A percentile compares a stretch with the other conserved stretches of the same genome.
phyloP scores from a whole-genome alignment of 1,284 basidiomycete genomes.

The Irpex lacteus region DNA sequence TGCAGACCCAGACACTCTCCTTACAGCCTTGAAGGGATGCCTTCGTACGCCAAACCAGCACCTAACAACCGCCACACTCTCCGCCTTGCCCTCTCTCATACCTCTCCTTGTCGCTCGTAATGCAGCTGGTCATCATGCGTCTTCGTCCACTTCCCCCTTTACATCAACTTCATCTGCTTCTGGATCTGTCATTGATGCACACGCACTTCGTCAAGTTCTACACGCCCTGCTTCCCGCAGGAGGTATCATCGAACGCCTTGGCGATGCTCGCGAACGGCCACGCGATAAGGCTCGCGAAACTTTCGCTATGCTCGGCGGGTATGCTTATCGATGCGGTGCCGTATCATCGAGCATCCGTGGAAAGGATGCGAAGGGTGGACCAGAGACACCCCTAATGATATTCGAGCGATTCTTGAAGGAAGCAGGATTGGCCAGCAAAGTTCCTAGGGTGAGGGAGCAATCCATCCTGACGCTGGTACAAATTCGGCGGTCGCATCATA shows the following conservation, averaged over 20 bases:
- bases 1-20: constrained; percentile 63
- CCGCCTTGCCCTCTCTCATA: constrained; percentile 60
- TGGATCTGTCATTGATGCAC: constrained; percentile 46
- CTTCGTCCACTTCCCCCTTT: constrained; percentile 43
- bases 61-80: constrained; percentile 70
- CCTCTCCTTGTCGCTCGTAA: constrained; percentile 51
- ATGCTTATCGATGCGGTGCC: constrained; percentile 59
- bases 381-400: constrained; percentile 70
- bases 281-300: constrained; percentile 76
- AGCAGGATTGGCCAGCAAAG: constrained; percentile 71
- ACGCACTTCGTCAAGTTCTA: constrained; percentile 58
- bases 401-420: constrained; percentile 81
- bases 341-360: constrained; percentile 37
- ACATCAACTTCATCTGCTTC: constrained; percentile 46
- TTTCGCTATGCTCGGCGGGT: constrained; percentile 66
- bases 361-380: constrained; percentile 57
- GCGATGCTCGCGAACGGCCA: constrained; percentile 71
- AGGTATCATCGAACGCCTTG: constrained; percentile 79
- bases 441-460: constrained; percentile 82
- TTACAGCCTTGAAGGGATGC: constrained; percentile 68
- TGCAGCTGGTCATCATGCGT: constrained; percentile 19
- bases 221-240: constrained; percentile 66
- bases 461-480: constrained; percentile 65
- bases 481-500: constrained; percentile 61
- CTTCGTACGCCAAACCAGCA: constrained; percentile 81